phyloP scores from a whole-genome alignment of 2,329 filamentous ascomycete genomes.

The Calonectria pteridis region DNA sequence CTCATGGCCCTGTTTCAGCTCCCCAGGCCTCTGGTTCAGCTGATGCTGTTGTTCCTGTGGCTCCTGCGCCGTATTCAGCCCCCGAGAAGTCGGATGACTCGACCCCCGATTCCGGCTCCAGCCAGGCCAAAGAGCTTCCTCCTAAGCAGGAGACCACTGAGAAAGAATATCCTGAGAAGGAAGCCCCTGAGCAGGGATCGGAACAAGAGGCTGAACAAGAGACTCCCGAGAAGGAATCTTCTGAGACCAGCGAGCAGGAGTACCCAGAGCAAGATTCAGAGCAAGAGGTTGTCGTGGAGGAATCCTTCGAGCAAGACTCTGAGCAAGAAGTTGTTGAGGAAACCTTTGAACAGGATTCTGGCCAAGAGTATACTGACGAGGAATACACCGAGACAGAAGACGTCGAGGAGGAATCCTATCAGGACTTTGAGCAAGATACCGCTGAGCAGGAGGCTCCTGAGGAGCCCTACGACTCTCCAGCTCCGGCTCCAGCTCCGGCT shows the following conservation, averaged over 20 bases:
- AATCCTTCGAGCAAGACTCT: neutral
- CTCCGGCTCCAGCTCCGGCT: constrained; percentile 17
- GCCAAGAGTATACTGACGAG: neutral
- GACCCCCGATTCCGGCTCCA: neutral
- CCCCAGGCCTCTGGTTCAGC: neutral
- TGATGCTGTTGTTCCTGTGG: neutral
- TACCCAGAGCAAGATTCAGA: neutral
- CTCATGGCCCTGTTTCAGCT: neutral
- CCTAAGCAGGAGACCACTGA: neutral
- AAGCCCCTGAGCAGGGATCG: neutral
- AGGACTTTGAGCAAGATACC: neutral
- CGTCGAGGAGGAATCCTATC: neutral
- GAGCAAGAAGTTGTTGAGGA: neutral
- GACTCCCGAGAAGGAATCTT: neutral
- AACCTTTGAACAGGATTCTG: neutral
- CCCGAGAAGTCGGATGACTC: no score
- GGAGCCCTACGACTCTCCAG: constrained; percentile 21
- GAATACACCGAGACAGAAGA: neutral
- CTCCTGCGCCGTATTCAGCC: neutral
- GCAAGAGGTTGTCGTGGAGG: neutral
- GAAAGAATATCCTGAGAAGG: neutral
- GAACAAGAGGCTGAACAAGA: neutral
- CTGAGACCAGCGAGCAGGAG: neutral
- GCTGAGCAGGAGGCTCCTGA: neutral
- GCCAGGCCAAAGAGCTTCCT: neutral